Evolutionary conservation across 75 land plant genomes (phyloP), one percentile per base, ranked within the genome.

Genomic region (Chamaecyparis obtusa): DNA sequence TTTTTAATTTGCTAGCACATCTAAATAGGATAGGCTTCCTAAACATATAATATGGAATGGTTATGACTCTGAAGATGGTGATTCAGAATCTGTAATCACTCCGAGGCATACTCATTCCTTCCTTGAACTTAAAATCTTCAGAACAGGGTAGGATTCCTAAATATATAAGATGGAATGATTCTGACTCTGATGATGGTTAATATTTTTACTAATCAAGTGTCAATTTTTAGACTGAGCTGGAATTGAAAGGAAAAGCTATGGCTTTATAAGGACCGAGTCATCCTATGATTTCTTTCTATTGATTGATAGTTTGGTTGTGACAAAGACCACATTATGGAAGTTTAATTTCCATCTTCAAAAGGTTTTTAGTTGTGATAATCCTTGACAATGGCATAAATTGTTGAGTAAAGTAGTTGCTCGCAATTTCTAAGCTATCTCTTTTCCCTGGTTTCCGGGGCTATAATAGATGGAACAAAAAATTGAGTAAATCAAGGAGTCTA

Each of bases 31-130:
- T 7, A 24, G 27, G 30, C n/a, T 80, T 80, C 49, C 48, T 24
- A 80, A 80, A 48, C 83, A 80, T 43, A 43, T 80, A 41, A 80
- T 32, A 80, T 80, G 83, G 83, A 80, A 44, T 27, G 30, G 44
- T 44, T 80, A n/a, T 17, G 83, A 80, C 0, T 80, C 83, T 27
- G 83, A 44, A 44, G 83, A 44, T 13, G 30, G 41, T 44, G 30
- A 80, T 80, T 44, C 10, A 27, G 83, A 80, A 9, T 44, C 83
- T 9, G 43, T 44, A 80, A 30, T 17, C 43, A 19, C 24, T 11
- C 80, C 41, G 39, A 8, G 43, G 24, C 30, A 80, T 44, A 44
- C 49, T 80, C 83, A 24, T 80, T 80, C 83, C 83, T 80, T 43
- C 83, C 83, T 2, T 24, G 30, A 41, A 44, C 37, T 44, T 44